A percentile compares a stretch with the other conserved stretches of the same genome.
Evolutionary conservation across 1,284 basidiomycete genomes (phyloP).

Genomic region (Exsudoporus floridanus): DNA sequence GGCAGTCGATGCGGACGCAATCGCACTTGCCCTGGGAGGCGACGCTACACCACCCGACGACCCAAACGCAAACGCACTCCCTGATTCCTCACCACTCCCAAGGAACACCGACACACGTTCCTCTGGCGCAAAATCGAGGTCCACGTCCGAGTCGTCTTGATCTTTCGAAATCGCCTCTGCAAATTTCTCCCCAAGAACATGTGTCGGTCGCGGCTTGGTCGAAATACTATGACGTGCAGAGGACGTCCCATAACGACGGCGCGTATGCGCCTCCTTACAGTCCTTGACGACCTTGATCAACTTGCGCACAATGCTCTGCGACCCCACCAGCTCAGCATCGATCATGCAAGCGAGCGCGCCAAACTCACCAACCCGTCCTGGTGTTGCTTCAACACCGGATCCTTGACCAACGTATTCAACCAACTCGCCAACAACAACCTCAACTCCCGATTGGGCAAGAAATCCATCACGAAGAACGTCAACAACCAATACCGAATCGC

Average conservation of each 20-base stretch:
- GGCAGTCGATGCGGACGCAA: conserved; percentile 33
- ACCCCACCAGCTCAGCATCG: conserved; percentile 9
- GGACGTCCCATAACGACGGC: conserved; percentile 32
- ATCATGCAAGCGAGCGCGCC: neutral
- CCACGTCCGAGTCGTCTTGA: conserved; percentile 66
- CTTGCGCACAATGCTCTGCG: conserved; percentile 72
- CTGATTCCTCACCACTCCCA: conserved; percentile 27
- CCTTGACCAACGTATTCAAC: conserved; percentile 73
- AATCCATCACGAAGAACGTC: conserved; percentile 85
- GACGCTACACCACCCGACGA: conserved; percentile 20
- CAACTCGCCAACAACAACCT: conserved; percentile 69
- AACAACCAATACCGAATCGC: conserved; percentile 84
- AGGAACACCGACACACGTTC: conserved; percentile 35
- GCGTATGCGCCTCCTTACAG: conserved; percentile 67
- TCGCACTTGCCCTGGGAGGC: conserved; percentile 24
- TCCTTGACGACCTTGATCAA: conserved; percentile 79
- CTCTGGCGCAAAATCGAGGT: conserved; percentile 62
- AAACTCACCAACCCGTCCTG: conserved; percentile 66
- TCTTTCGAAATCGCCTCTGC: conserved; percentile 55
- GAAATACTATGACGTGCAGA: conserved; percentile 37
- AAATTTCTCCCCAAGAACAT: conserved; percentile 58
- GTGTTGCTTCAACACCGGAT: conserved; percentile 64
- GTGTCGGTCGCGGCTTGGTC: conserved; percentile 37
- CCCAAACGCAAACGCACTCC: conserved; percentile 33
- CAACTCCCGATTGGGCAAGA: conserved; percentile 76